Base-by-base conservation (phyloP, 2,329 filamentous ascomycete genomes). In the Aspergillus hortae region DNA sequence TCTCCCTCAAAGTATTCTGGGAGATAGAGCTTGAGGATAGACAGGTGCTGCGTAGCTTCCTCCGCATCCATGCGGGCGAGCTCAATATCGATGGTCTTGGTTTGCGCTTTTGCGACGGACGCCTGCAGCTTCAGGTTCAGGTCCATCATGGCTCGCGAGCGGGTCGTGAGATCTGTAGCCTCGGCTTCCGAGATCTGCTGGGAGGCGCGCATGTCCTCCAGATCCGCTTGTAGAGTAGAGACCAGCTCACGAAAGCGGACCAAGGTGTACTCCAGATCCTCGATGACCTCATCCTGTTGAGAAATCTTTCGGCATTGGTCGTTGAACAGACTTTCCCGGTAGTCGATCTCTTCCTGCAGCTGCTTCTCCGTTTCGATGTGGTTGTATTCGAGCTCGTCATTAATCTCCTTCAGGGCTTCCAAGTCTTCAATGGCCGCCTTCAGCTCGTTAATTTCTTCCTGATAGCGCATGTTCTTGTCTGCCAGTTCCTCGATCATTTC, bases 111-210 rank as follows among this genome's bases (percentile, higher is more conserved):
- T 38, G 90, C 83, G 10, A 91, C 91, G 11, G 91, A 95, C 51
- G 89, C 83, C 66, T 96, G 92, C 41, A 99, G 81, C 73, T 95
- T 95, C 81, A 92, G 83, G 71, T 97, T 97, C 43, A 99, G 81
- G 65, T 99, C 92, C 83, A 96, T 89, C 87, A 99, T 95, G 49
- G 92, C 91, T 56, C 91, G 85, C 42, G 92, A 95, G 56, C 90
- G 88, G 62, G 84, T 89, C 58, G 87, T 92, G 50, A 97, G 83
- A 69, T 97, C 90, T 67, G 92, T 91, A 1, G 92, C 91, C 69
- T 97, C 92, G 14, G 87, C 87, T 70, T 97, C 94, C 1, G 91
- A 95, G 60, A 97, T 88, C 42, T 92, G 90, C 63, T 95, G 90
- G 4, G 91, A 95, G 11, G 92, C 89, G 54, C 90, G 85, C 81